These are phyloP conservation scores for Scutellaria baicalensis DNA, from an alignment of 257 asterid genomes.

Conservation along the genomic window DNA sequence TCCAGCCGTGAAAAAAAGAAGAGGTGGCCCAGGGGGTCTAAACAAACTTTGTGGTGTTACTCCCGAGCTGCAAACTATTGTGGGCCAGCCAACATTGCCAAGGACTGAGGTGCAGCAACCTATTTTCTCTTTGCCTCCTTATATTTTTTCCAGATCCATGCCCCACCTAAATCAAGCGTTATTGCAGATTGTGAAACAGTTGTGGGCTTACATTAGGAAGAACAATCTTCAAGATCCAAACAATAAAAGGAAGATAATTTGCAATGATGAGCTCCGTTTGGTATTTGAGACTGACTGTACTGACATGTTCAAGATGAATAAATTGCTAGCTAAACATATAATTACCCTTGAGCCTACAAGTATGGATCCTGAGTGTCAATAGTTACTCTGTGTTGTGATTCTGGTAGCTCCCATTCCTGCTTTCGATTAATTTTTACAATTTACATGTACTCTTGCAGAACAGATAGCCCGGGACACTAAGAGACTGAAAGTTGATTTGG, in stretches of 20 bases:
- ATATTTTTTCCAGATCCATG: background rate
- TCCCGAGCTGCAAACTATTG: slow-evolving; percentile 79
- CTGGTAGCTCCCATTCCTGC: background rate
- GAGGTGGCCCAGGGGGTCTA: slow-evolving; percentile 90
- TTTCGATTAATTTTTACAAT: background rate
- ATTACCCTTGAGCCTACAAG: slow-evolving; percentile 58
- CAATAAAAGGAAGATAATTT: slow-evolving; percentile 58
- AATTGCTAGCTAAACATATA: slow-evolving; percentile 69
- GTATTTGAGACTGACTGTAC: slow-evolving; percentile 67
- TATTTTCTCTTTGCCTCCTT: background rate
- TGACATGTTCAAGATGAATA: slow-evolving; percentile 82
- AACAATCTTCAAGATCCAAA: slow-evolving; percentile 68
- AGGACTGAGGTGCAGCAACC: slow-evolving; percentile 69
- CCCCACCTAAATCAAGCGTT: slow-evolving; percentile 1
- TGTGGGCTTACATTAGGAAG: slow-evolving; percentile 65
- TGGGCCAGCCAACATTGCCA: slow-evolving; percentile 82
- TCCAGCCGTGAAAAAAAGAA: slow-evolving; percentile 52
- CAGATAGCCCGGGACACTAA: slow-evolving; percentile 37
- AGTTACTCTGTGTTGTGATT: background rate
- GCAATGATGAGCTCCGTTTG: slow-evolving; percentile 53
- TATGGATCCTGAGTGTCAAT: slow-evolving; percentile 17
- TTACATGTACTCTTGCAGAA: slow-evolving; percentile 29
- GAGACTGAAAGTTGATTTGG: slow-evolving; percentile 42
- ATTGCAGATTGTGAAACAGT: slow-evolving; percentile 62
- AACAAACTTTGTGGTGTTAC: slow-evolving; percentile 86